Evolutionary conservation across 2,329 filamentous ascomycete genomes (phyloP).

Genomic region (Westerdykella sp.): DNA sequence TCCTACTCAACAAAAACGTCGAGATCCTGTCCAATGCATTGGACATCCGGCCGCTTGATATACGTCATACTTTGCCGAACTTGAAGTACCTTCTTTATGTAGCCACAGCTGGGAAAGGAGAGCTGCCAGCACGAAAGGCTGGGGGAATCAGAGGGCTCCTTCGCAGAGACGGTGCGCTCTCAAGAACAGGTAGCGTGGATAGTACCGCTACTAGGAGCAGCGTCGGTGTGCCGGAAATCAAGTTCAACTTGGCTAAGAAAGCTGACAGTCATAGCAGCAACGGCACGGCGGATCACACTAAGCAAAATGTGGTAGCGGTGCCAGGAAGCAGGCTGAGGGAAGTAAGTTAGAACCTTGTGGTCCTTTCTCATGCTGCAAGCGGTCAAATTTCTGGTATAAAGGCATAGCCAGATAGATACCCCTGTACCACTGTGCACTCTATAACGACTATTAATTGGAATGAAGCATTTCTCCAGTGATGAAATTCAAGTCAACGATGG

Average conservation of each 20-base stretch:
- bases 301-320: conserved; percentile 14
- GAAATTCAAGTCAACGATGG: too few relatives aligned
- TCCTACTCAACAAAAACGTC: conserved; percentile 93
- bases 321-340: conserved; percentile 24
- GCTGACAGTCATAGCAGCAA: too few relatives aligned
- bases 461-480: too few relatives aligned
- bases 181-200: conserved; percentile 30
- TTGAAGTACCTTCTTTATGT: conserved; percentile 89
- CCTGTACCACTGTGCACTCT: too few relatives aligned
- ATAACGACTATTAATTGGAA: too few relatives aligned
- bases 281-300: conserved; percentile 14
- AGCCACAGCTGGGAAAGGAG: conserved; percentile 68
- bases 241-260: too few relatives aligned
- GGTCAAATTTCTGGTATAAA: too few relatives aligned
- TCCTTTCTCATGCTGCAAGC: too few relatives aligned
- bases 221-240: conserved; percentile 13
- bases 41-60: conserved; percentile 75
- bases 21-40: conserved; percentile 60
- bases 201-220: conserved; percentile 26
- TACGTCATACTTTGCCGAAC: conserved; percentile 87
- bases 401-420: too few relatives aligned
- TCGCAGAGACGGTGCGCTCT: conserved; percentile 18
- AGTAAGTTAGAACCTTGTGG: conserved; percentile 5
- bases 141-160: conserved; percentile 33
- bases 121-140: conserved; percentile 44